These are phyloP conservation scores for Rosellinia necatrix DNA, from an alignment of 2,329 filamentous ascomycete genomes.

Conservation along the genomic window DNA sequence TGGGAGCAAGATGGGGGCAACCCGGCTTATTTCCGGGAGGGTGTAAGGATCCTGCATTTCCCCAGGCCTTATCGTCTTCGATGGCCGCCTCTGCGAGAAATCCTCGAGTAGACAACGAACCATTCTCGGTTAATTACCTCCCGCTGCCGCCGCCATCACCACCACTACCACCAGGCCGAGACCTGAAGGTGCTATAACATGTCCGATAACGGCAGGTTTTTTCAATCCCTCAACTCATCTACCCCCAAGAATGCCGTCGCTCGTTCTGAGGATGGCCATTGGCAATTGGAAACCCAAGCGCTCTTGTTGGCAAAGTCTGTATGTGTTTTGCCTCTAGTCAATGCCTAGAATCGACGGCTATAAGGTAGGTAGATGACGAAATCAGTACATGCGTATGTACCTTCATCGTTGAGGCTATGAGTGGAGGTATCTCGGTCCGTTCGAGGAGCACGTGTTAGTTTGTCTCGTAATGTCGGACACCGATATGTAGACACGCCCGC, in stretches of 20 bases:
- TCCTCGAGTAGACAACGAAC: background rate
- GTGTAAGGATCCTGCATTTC: background rate
- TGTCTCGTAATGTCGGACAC: background rate
- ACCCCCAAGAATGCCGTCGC: no score
- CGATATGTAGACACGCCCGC: background rate
- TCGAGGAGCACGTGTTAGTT: background rate
- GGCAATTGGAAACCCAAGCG: no score
- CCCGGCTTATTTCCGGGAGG: constrained; percentile 10
- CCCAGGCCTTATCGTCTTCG: background rate
- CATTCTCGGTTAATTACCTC: background rate
- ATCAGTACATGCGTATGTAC: no score
- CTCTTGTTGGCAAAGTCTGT: no score
- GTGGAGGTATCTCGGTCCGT: background rate
- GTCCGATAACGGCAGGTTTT: constrained; percentile 3
- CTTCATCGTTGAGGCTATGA: background rate
- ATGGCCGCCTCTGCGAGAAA: background rate
- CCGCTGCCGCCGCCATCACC: no score
- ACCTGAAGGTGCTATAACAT: background rate
- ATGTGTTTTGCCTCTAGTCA: no score
- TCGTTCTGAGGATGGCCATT: no score
- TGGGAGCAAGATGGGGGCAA: background rate
- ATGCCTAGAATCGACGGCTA: no score
- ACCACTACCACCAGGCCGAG: no score
- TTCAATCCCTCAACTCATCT: no score
- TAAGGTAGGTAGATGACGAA: no score